Conservation (phyloP, 2,329 filamentous ascomycete genomes). For the Chaetomium olivaceum region DNA sequence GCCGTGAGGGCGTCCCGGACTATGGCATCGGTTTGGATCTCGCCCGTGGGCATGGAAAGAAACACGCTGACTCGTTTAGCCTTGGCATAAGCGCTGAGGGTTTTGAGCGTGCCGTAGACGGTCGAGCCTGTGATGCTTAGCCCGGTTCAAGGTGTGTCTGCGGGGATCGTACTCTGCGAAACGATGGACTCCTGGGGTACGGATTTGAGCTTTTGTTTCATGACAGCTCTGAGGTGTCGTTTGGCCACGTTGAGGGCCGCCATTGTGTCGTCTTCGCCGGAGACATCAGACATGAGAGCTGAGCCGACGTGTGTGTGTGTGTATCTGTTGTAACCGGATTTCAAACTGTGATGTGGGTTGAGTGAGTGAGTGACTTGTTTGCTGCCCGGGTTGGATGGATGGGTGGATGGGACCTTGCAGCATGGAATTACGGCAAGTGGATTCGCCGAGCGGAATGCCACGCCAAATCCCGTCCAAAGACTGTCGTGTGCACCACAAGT, state of each 20-base stretch:
- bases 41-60: constrained; percentile 85
- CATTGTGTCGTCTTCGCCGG: constrained; percentile 43
- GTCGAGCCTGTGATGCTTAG: constrained; percentile 56
- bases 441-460: not conserved
- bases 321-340: not conserved
- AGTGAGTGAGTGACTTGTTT: not conserved
- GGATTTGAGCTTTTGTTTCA: constrained; percentile 65
- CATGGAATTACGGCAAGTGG: not conserved
- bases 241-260: constrained; percentile 67
- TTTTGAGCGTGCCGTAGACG: constrained; percentile 65
- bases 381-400: no score
- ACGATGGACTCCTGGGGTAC: constrained; percentile 63
- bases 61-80: constrained; percentile 82
- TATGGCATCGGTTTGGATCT: constrained; percentile 81
- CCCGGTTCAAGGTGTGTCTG: not conserved
- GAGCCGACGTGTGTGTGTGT: not conserved
- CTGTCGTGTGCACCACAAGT: no score
- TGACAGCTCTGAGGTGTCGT: constrained; percentile 69
- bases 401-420: constrained; percentile 1
- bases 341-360: not conserved
- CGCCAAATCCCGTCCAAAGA: not conserved
- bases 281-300: constrained; percentile 17
- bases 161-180: constrained; percentile 64
- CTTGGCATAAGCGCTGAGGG: constrained; percentile 71
- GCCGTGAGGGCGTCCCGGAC: constrained; percentile 74